A percentile compares a stretch with the other conserved stretches of the same genome.
These are phyloP conservation scores for Lactifluus subvellereus DNA, from an alignment of 768 basidiomycete species.

Conservation along the genomic window DNA sequence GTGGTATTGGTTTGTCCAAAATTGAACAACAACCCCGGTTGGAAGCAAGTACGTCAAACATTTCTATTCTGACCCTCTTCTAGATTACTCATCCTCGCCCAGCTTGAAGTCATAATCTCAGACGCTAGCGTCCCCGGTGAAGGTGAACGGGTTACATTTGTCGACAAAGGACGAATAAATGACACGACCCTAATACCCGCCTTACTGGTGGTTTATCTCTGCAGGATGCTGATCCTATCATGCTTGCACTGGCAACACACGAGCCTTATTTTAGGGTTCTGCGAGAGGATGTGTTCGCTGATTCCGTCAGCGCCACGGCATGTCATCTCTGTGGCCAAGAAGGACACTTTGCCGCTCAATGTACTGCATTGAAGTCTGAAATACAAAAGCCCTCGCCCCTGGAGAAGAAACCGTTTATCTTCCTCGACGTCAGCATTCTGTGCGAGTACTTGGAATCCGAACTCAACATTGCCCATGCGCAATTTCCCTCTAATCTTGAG, in stretches of 20 bases:
- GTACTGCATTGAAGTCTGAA: conserved; percentile 74
- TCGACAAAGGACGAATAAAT: conserved; percentile 76
- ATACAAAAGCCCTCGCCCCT: conserved; percentile 54
- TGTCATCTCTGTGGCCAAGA: conserved; percentile 93
- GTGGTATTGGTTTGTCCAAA: conserved; percentile 94
- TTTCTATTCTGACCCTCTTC: neutral
- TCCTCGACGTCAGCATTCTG: conserved; percentile 92
- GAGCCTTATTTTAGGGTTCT: conserved; percentile 98
- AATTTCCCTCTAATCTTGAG: conserved; percentile 90
- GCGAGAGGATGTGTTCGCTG: conserved; percentile 94
- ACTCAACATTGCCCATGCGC: conserved; percentile 68
- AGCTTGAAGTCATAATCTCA: conserved; percentile 96
- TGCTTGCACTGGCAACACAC: conserved; percentile 96
- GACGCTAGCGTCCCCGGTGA: conserved; percentile 97
- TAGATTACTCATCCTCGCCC: neutral
- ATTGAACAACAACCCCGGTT: conserved; percentile 94
- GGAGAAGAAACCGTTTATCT: conserved; percentile 96
- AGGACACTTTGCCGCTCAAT: conserved; percentile 93
- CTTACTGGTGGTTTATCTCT: conserved; percentile 30
- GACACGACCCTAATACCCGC: conserved; percentile 90
- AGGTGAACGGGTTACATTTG: conserved; percentile 98
- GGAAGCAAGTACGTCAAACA: conserved; percentile 64
- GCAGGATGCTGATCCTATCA: conserved; percentile 98
- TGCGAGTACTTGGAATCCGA: conserved; percentile 98
- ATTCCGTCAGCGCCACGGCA: conserved; percentile 64